Percentiles rank a stretch among this genome's conserved stretches.
These are phyloP conservation scores for Gnaphalium uliginosum DNA, from an alignment of 129 eudicot species.

Conservation along the genomic window DNA sequence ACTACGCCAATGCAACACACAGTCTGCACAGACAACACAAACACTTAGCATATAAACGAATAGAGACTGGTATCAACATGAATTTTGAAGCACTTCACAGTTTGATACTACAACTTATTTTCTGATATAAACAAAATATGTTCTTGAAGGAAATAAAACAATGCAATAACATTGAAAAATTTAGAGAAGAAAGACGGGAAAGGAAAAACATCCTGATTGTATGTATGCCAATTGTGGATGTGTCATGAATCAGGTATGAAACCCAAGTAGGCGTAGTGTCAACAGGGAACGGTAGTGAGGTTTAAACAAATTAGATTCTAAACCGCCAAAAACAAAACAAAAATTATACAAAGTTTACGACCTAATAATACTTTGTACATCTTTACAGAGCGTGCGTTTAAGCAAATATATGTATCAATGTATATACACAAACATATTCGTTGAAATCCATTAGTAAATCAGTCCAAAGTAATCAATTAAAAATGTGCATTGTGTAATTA, in stretches of 20 bases:
- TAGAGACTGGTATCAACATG: background rate
- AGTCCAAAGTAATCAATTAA: too few relatives aligned
- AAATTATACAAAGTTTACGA: too few relatives aligned
- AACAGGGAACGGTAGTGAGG: background rate
- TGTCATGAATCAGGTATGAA: background rate
- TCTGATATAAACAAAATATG: background rate
- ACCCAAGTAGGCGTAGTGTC: background rate
- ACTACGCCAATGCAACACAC: constrained; percentile 94
- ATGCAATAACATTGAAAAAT: background rate
- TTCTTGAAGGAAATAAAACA: background rate
- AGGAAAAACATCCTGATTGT: background rate
- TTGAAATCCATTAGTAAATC: too few relatives aligned
- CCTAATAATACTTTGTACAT: too few relatives aligned
- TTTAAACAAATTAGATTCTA: background rate
- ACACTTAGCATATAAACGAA: background rate
- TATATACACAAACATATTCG: too few relatives aligned
- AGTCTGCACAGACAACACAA: constrained; percentile 52
- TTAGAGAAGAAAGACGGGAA: too few relatives aligned
- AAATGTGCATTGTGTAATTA: background rate
- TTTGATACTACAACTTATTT: background rate
- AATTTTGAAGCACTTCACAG: background rate
- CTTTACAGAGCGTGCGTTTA: too few relatives aligned
- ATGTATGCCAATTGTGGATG: background rate
- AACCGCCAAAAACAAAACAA: background rate
- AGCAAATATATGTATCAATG: too few relatives aligned